A percentile compares a stretch with the other conserved stretches of the same genome.
Evolutionary conservation across 331 rosid genomes (phyloP).

Genomic region (Telfairia occidentalis): DNA sequence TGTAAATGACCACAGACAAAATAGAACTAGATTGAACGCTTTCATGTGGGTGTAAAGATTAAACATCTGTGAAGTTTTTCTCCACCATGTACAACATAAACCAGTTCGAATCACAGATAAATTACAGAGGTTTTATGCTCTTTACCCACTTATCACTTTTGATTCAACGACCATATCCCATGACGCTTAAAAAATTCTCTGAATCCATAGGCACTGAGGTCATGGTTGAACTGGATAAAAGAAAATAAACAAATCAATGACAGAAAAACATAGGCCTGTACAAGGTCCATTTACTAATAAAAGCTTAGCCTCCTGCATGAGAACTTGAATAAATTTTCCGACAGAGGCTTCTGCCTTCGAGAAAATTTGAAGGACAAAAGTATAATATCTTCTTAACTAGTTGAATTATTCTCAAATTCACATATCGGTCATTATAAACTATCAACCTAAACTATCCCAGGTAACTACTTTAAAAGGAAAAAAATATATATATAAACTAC

Average conservation of each 20-base stretch:
- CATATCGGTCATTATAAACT: no score
- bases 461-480: no score
- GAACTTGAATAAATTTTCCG: not conserved
- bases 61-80: not conserved
- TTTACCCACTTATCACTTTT: constrained; percentile 22
- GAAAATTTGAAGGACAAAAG: no score
- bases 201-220: constrained; percentile 72
- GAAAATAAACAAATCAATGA: not conserved
- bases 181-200: constrained; percentile 82
- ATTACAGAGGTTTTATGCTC: not conserved
- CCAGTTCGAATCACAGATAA: not conserved
- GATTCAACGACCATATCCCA: constrained; percentile 36
- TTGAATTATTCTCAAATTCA: no score
- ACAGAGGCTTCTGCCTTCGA: no score
- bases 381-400: no score
- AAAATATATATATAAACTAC: no score
- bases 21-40: not conserved
- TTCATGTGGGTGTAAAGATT: not conserved
- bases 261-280: not conserved
- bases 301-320: not conserved
- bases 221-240: constrained; percentile 57
- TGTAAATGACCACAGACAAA: not conserved
- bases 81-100: not conserved
- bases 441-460: no score
- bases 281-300: not conserved